These are phyloP conservation scores for Lagenidium giganteum DNA, from an alignment of 352 stramenopile genomes.

Conservation along the genomic window DNA sequence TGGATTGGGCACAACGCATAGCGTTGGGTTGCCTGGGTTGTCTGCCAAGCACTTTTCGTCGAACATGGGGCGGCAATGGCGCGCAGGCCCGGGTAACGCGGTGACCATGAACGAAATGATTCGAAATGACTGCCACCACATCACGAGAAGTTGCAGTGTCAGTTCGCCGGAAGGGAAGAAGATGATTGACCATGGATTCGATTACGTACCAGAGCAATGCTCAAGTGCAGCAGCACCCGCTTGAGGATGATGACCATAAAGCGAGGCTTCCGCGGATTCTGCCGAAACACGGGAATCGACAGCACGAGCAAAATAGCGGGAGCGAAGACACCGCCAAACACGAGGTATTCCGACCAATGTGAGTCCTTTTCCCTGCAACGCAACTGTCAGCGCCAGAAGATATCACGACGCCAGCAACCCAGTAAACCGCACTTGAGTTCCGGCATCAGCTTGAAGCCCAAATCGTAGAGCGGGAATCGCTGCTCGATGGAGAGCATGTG, in stretches of 20 bases:
- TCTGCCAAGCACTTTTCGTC: slow-evolving; percentile 45
- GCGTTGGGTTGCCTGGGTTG: slow-evolving; percentile 45
- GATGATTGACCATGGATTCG: slow-evolving; percentile 4
- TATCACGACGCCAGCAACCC: neutral
- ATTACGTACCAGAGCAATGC: slow-evolving; percentile 67
- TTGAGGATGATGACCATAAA: slow-evolving; percentile 81
- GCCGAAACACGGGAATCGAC: slow-evolving; percentile 56
- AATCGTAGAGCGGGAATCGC: slow-evolving; percentile 68
- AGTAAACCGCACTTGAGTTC: slow-evolving; percentile 43
- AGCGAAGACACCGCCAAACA: slow-evolving; percentile 69
- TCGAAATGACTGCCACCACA: no score
- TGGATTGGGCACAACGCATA: slow-evolving; percentile 61
- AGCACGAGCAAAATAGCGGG: slow-evolving; percentile 65
- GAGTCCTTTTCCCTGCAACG: slow-evolving; percentile 24
- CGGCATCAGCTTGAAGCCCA: slow-evolving; percentile 70
- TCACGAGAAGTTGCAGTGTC: no score
- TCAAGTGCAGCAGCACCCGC: slow-evolving; percentile 75
- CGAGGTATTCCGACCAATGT: slow-evolving; percentile 65
- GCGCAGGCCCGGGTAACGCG: slow-evolving; percentile 54
- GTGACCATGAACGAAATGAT: slow-evolving; percentile 81
- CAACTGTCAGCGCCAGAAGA: slow-evolving; percentile 1
- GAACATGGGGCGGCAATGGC: slow-evolving; percentile 71
- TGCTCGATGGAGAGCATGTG: slow-evolving; percentile 58
- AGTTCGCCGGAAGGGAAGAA: no score
- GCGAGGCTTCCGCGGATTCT: slow-evolving; percentile 56